Conservation (phyloP, 108 stramenopile genomes). For the Bacterosira constricta region DNA sequence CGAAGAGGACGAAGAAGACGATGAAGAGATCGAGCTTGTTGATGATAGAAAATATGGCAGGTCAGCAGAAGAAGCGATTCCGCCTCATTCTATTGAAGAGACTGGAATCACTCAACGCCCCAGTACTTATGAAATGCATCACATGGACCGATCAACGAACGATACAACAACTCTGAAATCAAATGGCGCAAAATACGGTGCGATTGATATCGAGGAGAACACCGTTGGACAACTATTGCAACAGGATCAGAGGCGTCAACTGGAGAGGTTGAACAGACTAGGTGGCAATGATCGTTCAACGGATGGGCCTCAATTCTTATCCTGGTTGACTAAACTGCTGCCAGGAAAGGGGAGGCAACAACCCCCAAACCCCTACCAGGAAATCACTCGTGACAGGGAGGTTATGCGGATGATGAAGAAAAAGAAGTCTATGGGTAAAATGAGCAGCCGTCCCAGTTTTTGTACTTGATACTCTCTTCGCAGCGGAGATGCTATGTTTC, state of each 20-base stretch:
- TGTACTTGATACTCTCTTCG: conserved; percentile 9
- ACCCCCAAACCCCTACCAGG: conserved; percentile 17
- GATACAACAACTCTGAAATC: neutral
- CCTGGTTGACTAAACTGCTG: conserved; percentile 1
- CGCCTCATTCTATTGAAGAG: neutral
- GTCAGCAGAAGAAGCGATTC: neutral
- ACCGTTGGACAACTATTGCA: neutral
- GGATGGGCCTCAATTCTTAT: neutral
- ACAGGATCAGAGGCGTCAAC: conserved; percentile 3
- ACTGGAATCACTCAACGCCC: neutral
- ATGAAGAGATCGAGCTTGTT: conserved; percentile 3
- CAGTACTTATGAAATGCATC: no score
- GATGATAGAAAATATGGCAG: neutral
- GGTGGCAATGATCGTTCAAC: neutral
- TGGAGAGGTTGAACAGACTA: neutral
- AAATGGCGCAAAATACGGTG: conserved; percentile 22
- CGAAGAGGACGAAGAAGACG: conserved; percentile 14
- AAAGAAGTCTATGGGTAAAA: conserved; percentile 8
- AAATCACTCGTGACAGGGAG: neutral
- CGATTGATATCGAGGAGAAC: neutral
- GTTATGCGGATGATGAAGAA: conserved; percentile 17
- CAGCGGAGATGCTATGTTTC: no score
- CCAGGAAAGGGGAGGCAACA: conserved; percentile 5
- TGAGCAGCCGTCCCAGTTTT: conserved; percentile 16
- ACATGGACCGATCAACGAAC: neutral